Evolutionary conservation across 169 alveolate genomes (phyloP), one percentile per base, ranked within the genome.

Genomic region (Cryptosporidium tyzzeri): DNA sequence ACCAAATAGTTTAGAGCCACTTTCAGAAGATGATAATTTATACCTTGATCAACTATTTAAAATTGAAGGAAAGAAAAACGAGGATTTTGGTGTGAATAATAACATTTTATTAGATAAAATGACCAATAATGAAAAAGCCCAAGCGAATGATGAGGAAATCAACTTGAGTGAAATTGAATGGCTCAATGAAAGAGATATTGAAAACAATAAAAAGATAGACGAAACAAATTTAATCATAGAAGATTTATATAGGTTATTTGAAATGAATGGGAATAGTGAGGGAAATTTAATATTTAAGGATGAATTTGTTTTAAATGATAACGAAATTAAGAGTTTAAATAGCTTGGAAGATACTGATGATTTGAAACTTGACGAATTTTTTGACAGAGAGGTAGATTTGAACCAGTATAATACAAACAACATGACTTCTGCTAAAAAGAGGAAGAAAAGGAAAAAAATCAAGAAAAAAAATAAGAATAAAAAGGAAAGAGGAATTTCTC

Each of bases 331-430:
- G 6, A 21, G 12, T 48, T 48, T 48, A 3, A 48, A 48, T 16
- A 3, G 21, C 35, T 14, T 18, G 3, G 51, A 9, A 1, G 71
- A 59, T n/a, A 5, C 14, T 33, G 71, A 65, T 33, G 48, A 65
- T 29, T 33, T 65, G 9, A 31, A 51, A n/a, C 71, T 65, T 37
- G 71, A 65, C 26, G 48, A 65, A 35, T 65, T 65, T 23, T 26
- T 65, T 16, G 71, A 65, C 0, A 65, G 0, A 21, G 71, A 65
- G 29, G 71, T 65, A n/a, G 14, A 65, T 65, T 10, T 65, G 33
- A 10, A 65, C 33, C 29, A n/a, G 8, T 31, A 12, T 37, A 35
- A 65, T 29, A 12, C 44, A 37, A n/a, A 65, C 3, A 65, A 18
- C 14, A 12, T 2, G 29, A 33, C 16, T n/a, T 3, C 18, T 12